Conservation (phyloP, 148 eudicot species). For the Polygonum maritimum region DNA sequence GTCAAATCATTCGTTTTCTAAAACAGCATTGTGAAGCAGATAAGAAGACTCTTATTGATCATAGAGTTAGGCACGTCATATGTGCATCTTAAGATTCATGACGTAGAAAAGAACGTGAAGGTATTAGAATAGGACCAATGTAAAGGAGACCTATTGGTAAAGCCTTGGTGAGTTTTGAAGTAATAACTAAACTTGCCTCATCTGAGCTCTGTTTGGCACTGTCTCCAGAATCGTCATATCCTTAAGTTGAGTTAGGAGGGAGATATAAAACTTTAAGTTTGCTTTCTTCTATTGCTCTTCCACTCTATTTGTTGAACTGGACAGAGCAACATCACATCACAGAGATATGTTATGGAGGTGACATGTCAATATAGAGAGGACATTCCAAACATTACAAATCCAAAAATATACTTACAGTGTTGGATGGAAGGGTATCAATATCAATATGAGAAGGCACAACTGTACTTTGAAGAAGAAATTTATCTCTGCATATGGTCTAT, state of each 20-base stretch:
- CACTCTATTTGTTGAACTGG: slow-evolving; percentile 77
- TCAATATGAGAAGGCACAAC: slow-evolving; percentile 51
- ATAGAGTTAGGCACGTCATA: not conserved
- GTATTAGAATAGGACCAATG: not conserved
- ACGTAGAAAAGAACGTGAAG: not conserved
- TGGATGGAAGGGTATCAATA: slow-evolving; percentile 59
- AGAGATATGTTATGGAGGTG: not conserved
- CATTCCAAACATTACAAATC: not conserved
- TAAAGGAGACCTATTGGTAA: not conserved
- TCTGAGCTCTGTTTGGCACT: slow-evolving; percentile 30
- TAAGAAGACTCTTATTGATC: not conserved
- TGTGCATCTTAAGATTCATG: not conserved
- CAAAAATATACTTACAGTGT: slow-evolving; percentile 44
- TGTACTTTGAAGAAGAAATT: slow-evolving; percentile 86
- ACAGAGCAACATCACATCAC: not conserved
- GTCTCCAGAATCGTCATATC: slow-evolving; percentile 29
- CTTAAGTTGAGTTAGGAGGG: slow-evolving; percentile 27
- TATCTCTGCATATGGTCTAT: slow-evolving; percentile 82
- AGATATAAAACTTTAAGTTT: slow-evolving; percentile 68
- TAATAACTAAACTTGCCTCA: slow-evolving; percentile 35
- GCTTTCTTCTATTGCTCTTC: slow-evolving; percentile 60
- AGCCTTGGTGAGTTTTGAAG: not conserved
- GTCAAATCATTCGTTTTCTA: not conserved
- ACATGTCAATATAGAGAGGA: not conserved
- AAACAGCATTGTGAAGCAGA: not conserved